Evolutionary conservation across 331 rosid species (phyloP).

Genomic region (Malus hybrid): DNA sequence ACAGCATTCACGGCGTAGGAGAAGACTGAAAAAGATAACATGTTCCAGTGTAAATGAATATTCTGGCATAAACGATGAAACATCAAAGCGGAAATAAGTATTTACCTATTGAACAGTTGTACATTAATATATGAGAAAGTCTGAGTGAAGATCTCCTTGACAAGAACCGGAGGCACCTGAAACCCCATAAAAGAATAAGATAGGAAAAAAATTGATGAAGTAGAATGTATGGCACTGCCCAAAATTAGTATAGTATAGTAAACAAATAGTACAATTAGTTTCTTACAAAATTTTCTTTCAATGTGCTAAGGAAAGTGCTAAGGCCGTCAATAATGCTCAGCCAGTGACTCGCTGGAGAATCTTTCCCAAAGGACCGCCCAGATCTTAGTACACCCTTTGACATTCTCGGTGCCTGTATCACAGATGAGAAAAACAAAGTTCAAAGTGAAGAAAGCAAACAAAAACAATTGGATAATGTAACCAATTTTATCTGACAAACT

Average conservation of each 20-base stretch:
- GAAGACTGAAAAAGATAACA: conserved; percentile 51
- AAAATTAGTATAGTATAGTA: background rate
- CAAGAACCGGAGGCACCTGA: conserved; percentile 89
- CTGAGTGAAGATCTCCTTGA: conserved; percentile 75
- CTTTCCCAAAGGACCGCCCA: conserved; percentile 91
- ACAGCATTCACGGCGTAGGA: conserved; percentile 91
- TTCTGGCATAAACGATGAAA: background rate
- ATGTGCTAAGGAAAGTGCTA: conserved; percentile 69
- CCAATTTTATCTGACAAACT: background rate
- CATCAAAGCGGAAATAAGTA: background rate
- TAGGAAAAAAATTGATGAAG: background rate
- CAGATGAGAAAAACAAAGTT: conserved; percentile 17
- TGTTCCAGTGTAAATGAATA: background rate
- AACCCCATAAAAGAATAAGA: conserved; percentile 11
- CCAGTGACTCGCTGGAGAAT: conserved; percentile 89
- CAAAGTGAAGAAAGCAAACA: background rate
- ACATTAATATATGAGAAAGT: conserved; percentile 80
- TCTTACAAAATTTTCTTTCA: conserved; percentile 95
- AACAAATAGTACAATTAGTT: conserved; percentile 1
- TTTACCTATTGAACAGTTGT: conserved; percentile 89
- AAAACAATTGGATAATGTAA: background rate
- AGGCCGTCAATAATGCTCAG: conserved; percentile 91
- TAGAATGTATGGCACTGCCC: background rate
- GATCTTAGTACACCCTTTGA: conserved; percentile 83
- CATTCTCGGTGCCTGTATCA: conserved; percentile 74